These are phyloP conservation scores for Suillus discolor DNA, from an alignment of 768 basidiomycete genomes.

Conservation along the genomic window DNA sequence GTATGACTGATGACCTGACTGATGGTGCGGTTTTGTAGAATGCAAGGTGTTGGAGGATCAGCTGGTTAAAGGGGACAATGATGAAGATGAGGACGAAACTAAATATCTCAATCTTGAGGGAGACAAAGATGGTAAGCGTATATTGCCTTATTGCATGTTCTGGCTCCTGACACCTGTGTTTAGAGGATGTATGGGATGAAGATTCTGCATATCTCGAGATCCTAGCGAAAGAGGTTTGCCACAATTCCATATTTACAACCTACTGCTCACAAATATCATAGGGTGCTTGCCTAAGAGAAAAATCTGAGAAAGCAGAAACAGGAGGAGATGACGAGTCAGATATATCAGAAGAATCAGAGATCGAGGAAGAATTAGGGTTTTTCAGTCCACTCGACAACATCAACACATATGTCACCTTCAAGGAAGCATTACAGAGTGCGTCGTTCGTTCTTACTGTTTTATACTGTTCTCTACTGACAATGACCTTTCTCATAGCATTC, in stretches of 20 bases:
- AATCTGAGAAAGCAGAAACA: conserved; percentile 45
- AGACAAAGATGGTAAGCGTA: conserved; percentile 55
- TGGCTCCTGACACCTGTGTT: conserved; percentile 1
- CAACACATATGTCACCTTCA: conserved; percentile 78
- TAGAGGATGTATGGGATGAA: conserved; percentile 90
- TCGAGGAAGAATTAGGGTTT: conserved; percentile 84
- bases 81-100: conserved; percentile 52
- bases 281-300: conserved; percentile 75
- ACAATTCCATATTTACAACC: conserved; percentile 2
- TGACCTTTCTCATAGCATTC: conserved; percentile 51
- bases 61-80: conserved; percentile 42
- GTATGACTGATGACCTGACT: not conserved
- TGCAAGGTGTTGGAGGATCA: conserved; percentile 63
- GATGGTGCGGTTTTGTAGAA: conserved; percentile 35
- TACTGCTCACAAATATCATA: conserved; percentile 27
- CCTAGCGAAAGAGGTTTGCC: conserved; percentile 75
- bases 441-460: conserved; percentile 9
- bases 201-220: conserved; percentile 88
- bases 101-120: conserved; percentile 63
- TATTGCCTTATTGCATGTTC: not conserved
- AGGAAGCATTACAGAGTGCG: conserved; percentile 75
- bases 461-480: conserved; percentile 11
- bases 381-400: conserved; percentile 82
- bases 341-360: conserved; percentile 55
- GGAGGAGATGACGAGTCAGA: conserved; percentile 41